Base-by-base conservation (phyloP, 768 basidiomycete genomes). In the Trametes cingulata region DNA sequence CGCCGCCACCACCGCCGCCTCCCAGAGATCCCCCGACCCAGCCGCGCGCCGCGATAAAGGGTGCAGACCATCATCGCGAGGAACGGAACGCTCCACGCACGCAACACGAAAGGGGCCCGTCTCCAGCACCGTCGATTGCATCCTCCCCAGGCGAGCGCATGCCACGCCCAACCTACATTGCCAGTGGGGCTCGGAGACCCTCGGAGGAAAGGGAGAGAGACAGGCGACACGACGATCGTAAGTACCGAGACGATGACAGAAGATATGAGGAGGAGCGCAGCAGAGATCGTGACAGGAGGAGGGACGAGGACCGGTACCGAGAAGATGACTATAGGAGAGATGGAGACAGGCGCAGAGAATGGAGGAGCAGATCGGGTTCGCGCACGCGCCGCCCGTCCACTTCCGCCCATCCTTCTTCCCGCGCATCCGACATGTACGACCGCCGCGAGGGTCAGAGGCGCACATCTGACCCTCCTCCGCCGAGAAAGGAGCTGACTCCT, bases 401-500 rank as follows among this genome's bases (percentile, higher is more conserved):
- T 14, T 46, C 48, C 46, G 24, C 20, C 33, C 54, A 19, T 25
- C 27, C 15, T 15, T 42, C 15, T 24, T 33, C 29, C 29, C 43
- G 22, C 9, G 45, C 27, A 8, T 45, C 55, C 14, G n/a, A 19
- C 55, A 29, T 37, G 37, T 37, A 36, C 19, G 47, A 50, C 14
- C 42, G n/a, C n/a, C n/a, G 14, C 29, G 29, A 33, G 4, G 8
- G 25, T 17, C 22, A 17, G 37, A 5, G 19, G 35, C 42, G 43
- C 14, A n/a, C 22, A 20, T n/a, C 63, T n/a, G n/a, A n/a, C 29
- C 46, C 50, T 1, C 27, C 52, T 22, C 15, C 33, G 22, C 56
- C 55, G 10, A 58, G 39, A 27, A 71, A 70, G 48, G 70, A 65
- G 12, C 40, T 71, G 19, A 68, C 76, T n/a, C 35, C 68, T 20